Evolutionary conservation across 352 stramenopile genomes (phyloP), one percentile per base, ranked within the genome.

Genomic region (Pythium aquatile): DNA sequence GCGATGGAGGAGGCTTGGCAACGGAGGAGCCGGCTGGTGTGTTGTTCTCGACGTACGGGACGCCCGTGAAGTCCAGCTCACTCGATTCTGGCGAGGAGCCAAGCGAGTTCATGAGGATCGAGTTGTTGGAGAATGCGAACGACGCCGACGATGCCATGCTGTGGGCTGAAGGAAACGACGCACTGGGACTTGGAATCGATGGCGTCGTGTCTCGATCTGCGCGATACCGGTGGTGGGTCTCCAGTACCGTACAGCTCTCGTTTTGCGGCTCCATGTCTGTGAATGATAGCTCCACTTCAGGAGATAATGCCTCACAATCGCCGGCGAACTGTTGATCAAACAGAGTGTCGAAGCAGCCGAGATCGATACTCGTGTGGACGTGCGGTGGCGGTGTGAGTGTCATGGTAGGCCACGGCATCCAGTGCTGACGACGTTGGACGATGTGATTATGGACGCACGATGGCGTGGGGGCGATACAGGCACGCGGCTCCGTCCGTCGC

Each of bases 321-420:
- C 48, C 47, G 20, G 11, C 28, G 28, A 37, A 16, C 11, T 29
- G n/a, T 16, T 58, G 35, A 5, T 40, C 14, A 39, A 65, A 7
- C 17, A 65, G 49, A 16, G 59, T 54, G 59, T 65, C 59, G 16
- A 59, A 65, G 59, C 48, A 44, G 39, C n/a, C 49, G 35, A 65
- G 33, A 29, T 65, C 53, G 52, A 61, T 56, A 51, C 52, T 56
- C 7, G 40, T 51, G 8, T 48, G 40, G 40, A 48, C n/a, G 20
- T 30, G 29, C 44, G 32, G 16, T 55, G n/a, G 20, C 11, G 39
- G 28, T 39, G 46, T 39, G 46, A 48, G 26, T 9, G 17, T 6
- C 40, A 48, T 48, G 40, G 40, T 26, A 24, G 16, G 9, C 16
- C 26, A 48, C 16, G 17, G 5, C 14, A n/a, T n/a, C 1, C 14